These are phyloP conservation scores for Phaeosphaeriaceae sp. DNA, from an alignment of 2,329 filamentous ascomycete genomes.

Conservation along the genomic window DNA sequence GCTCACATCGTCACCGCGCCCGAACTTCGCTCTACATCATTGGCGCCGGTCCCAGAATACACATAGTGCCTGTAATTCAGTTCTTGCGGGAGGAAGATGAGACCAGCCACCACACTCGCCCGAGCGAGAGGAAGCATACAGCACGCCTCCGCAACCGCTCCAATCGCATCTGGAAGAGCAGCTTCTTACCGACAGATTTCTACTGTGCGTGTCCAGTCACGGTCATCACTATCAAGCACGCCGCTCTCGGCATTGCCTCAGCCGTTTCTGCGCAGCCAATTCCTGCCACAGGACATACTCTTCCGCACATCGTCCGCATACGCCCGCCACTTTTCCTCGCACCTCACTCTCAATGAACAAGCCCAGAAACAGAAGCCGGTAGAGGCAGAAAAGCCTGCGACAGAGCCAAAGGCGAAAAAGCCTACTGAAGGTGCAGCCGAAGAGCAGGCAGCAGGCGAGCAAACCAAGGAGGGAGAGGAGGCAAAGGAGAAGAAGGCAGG, in stretches of 20 bases:
- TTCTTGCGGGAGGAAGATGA: slow-evolving; percentile 50
- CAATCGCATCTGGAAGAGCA: slow-evolving; percentile 54
- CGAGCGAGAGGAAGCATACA: slow-evolving; percentile 51
- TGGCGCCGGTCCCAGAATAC: slow-evolving; percentile 18
- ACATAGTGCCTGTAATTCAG: slow-evolving; percentile 2
- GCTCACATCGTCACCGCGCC: slow-evolving; percentile 33
- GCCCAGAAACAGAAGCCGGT: slow-evolving; percentile 44
- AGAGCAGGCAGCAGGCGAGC: slow-evolving; percentile 44
- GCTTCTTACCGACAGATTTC: slow-evolving; percentile 58
- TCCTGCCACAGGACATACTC: slow-evolving; percentile 48
- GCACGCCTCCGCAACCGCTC: slow-evolving; percentile 45
- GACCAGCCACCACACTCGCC: slow-evolving; percentile 50
- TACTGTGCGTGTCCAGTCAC: slow-evolving; percentile 28
- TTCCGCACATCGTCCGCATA: slow-evolving; percentile 52
- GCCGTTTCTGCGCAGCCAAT: slow-evolving; percentile 52
- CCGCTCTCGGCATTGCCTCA: slow-evolving; percentile 16
- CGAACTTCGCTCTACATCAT: slow-evolving; percentile 9
- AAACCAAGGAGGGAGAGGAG: slow-evolving; percentile 53
- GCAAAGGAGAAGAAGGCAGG: slow-evolving; percentile 51
- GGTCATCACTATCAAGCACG: slow-evolving; percentile 29
- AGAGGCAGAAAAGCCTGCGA: slow-evolving; percentile 39
- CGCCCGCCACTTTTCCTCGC: slow-evolving; percentile 54
- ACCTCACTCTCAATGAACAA: slow-evolving; percentile 40
- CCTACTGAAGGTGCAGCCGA: slow-evolving; percentile 45
- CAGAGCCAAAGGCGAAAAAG: slow-evolving; percentile 47